Base-by-base conservation (phyloP, 768 basidiomycete genomes). In the Tricholoma sp. region DNA sequence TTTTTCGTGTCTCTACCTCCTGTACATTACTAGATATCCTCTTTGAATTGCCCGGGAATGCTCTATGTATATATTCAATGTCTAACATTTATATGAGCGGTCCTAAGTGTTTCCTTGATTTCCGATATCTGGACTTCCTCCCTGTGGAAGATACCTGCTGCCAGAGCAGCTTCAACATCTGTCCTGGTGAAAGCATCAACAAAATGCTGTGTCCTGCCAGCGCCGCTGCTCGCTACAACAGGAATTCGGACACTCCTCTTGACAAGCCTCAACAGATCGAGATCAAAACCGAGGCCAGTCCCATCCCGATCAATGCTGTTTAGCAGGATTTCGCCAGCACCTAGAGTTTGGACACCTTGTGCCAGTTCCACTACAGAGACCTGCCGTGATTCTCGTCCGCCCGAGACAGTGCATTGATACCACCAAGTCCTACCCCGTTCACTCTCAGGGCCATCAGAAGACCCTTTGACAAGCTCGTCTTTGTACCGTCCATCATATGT, bases 271-370 rank as follows among this genome's bases (percentile, higher is more conserved):
- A 98, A 73, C 18, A 99, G 76, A 63, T 89, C 89, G 39, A 88
- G 72, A 74, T 99, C 97, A 69, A 97, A 99, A 4, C 97, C 96
- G 16, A 82, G 76, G 22, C 94, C 94, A 0, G 91, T 90, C 11
- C 97, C 97, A 67, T 99, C 97, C 58, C 94, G 79, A 71, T 99
- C 97, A 64, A 99, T 97, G 71, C 90, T 92, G 71, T 99, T 99
- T 53, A 99, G 76, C 41, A 99, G 72, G 60, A 98, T 85, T 73
- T 99, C 97, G 4, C 97, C 97, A 0, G 97, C 95, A 3, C 97
- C 97, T 14, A 99, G 82, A 39, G 69, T 69, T 69, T 97, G 93
- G n/a, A 86, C 93, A 11, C 96, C 97, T 57, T 83, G 77, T 16
- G 90, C 92, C n/a, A 99, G 84, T 71, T 98, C 86, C 19, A 92